phyloP scores from a whole-genome alignment of 2,329 filamentous ascomycete genomes.

The Stenocarpella maydis region DNA sequence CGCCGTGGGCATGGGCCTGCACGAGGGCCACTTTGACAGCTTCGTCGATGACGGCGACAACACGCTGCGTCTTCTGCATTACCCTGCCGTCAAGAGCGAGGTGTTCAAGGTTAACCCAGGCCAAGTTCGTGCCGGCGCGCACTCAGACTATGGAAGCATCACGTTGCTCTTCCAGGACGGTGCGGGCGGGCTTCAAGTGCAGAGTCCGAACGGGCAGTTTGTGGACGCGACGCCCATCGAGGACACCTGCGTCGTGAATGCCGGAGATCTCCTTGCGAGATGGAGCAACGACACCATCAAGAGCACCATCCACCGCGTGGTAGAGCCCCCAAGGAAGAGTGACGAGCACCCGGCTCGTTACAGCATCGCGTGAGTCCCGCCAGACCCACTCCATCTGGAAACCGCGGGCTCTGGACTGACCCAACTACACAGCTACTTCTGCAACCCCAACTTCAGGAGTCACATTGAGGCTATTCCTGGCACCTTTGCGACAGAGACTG shows the following conservation, averaged over 20 bases:
- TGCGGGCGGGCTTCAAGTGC: constrained; percentile 64
- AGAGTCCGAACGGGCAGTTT: constrained; percentile 78
- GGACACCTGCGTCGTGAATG: constrained; percentile 86
- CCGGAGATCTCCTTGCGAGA: constrained; percentile 83
- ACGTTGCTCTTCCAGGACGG: constrained; percentile 70
- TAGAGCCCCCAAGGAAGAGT: constrained; percentile 75
- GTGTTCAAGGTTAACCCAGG: constrained; percentile 72
- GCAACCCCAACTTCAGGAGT: constrained; percentile 82
- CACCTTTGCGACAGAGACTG: constrained; percentile 69
- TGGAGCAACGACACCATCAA: constrained; percentile 95
- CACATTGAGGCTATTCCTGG: constrained; percentile 83
- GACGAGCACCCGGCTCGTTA: constrained; percentile 78
- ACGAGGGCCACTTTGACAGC: constrained; percentile 76
- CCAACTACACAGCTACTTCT: constrained; percentile 71
- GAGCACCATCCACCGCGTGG: constrained; percentile 88
- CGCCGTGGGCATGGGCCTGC: constrained; percentile 79
- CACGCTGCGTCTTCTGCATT: constrained; percentile 78
- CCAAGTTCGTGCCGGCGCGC: constrained; percentile 79
- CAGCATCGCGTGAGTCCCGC: constrained; percentile 74
- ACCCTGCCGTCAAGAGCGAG: constrained; percentile 71
- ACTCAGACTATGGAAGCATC: constrained; percentile 72
- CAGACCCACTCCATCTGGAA: too few relatives aligned
- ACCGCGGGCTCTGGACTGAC: background rate
- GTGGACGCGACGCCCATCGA: constrained; percentile 85
- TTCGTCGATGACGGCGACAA: constrained; percentile 77